A percentile compares a stretch with the other conserved stretches of the same genome.
These are phyloP conservation scores for Begonia peltatifolia DNA, from an alignment of 306 rosid species.

Conservation along the genomic window DNA sequence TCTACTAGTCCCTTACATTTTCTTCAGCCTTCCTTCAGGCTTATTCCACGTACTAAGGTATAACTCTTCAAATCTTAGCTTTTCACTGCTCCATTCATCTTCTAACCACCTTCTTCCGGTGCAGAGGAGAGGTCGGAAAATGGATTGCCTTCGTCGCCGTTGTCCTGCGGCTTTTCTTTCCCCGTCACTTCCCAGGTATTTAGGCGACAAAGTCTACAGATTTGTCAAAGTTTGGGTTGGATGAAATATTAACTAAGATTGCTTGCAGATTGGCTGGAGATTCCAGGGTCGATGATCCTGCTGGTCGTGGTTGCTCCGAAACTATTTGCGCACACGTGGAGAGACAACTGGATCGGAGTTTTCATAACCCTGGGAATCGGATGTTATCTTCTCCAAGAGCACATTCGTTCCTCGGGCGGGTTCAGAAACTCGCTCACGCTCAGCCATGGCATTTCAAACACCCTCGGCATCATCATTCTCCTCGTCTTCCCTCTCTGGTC, in stretches of 20 bases:
- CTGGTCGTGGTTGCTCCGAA: constrained; percentile 64
- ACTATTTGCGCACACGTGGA: constrained; percentile 39
- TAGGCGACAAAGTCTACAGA: too few species aligned
- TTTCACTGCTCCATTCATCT: not conserved
- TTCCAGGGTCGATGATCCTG: constrained; percentile 79
- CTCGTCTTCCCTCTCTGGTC: constrained; percentile 61
- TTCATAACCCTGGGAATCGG: constrained; percentile 53
- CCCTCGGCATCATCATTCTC: constrained; percentile 60
- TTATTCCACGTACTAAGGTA: constrained; percentile 55
- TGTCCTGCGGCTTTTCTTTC: constrained; percentile 76
- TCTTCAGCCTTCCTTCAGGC: constrained; percentile 66
- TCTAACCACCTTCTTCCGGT: not conserved
- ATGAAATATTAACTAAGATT: not conserved
- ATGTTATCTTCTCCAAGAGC: constrained; percentile 79
- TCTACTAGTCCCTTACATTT: constrained; percentile 70
- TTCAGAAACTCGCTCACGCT: constrained; percentile 79
- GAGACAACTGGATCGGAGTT: constrained; percentile 43
- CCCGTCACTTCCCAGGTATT: constrained; percentile 69
- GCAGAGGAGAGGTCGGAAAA: constrained; percentile 68
- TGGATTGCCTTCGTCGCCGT: constrained; percentile 73
- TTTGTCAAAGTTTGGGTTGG: too few species aligned
- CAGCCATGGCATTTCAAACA: constrained; percentile 71
- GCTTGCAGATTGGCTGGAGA: constrained; percentile 63
- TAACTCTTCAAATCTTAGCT: not conserved
- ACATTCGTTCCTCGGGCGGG: constrained; percentile 79